Evolutionary conservation across 129 eudicot species (phyloP), one percentile per base, ranked within the genome.

Genomic region (Flaveria linearis): DNA sequence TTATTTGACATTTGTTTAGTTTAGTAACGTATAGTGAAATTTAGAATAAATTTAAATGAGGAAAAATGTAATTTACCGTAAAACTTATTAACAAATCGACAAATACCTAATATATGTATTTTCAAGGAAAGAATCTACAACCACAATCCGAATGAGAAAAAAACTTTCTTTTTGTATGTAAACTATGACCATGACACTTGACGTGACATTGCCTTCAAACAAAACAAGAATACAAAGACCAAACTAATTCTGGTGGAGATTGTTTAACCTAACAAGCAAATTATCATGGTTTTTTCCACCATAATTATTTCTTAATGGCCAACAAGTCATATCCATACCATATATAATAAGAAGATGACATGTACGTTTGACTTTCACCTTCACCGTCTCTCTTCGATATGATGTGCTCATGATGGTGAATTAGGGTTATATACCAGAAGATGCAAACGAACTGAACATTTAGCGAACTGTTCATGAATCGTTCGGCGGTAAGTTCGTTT

Each of bases 281-380:
- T 79, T 62, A 79, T 79, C 68, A 76, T 68, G 74, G 57, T 39
- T 67, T 77, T 77, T 8, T 77, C 68, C 80, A 76, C 51, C 63
- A 52, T 66, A 68, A 39, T 68, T 79, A 62, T 71, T 62, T 71
- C 53, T 79, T 61, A 15, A 50, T 63, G 82, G 73, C 72, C 72
- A 71, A 79, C 78, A 79, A 62, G 67, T 62, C 82, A 63, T 39
- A 71, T 72, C 65, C 64, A 60, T 30, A 13, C 17, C 15, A 26
- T 55, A 13, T 56, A n/a, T 57, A 58, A 61, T 7, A 18, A 23
- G n/a, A 25, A 3, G 60, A 77, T 77, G 58, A 56, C 22, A 58
- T 69, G 15, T 57, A 25, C 9, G 63, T 16, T 71, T 61, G 82
- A 71, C 77, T 78, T 71, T 78, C 42, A 70, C 14, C n/a, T 62